Evolutionary conservation across 495 filamentous ascomycete genomes (phyloP).

Genomic region (Lophium mytilinum): DNA sequence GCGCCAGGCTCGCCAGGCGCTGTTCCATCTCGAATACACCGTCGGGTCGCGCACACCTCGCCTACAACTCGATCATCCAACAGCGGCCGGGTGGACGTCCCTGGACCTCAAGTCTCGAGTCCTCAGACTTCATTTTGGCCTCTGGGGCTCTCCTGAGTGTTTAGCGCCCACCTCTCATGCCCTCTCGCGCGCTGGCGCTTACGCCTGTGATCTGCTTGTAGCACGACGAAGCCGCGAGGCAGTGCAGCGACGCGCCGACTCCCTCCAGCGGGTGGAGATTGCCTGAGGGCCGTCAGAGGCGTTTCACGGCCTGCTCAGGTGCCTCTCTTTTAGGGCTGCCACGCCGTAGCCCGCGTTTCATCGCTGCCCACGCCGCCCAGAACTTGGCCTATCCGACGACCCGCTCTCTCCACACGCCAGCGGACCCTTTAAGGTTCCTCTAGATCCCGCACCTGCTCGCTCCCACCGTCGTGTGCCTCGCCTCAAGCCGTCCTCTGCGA

Average conservation of each 20-base stretch:
- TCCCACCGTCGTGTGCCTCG: neutral
- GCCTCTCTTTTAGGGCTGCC: neutral
- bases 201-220: neutral
- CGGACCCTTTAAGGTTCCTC: neutral
- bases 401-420: neutral
- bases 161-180: neutral
- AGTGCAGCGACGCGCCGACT: neutral
- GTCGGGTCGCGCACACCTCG: neutral
- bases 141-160: neutral
- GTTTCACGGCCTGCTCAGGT: neutral
- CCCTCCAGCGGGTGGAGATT: neutral
- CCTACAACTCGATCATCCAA: neutral
- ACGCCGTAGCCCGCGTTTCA: neutral
- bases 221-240: neutral
- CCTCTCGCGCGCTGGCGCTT: neutral
- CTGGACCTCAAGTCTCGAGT: neutral
- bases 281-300: neutral
- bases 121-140: neutral
- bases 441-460: neutral
- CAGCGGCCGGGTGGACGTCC: neutral
- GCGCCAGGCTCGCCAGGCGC: neutral
- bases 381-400: neutral
- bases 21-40: neutral
- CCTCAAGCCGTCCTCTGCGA: neutral
- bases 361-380: neutral